Conservation (phyloP, 2,329 filamentous ascomycete species). For the Fusarium sublunatum region DNA sequence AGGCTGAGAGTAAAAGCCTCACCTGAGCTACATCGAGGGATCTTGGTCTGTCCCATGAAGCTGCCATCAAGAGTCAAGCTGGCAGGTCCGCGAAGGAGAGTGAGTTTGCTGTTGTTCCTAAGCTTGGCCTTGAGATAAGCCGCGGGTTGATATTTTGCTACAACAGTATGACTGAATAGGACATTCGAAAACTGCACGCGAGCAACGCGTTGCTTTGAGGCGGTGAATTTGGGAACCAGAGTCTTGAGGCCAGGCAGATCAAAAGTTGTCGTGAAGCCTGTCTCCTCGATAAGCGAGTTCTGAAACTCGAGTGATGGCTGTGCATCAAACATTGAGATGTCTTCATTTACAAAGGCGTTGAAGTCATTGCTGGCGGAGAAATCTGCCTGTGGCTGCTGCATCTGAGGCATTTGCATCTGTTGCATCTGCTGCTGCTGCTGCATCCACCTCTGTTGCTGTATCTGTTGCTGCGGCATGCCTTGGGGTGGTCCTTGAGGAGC, state of each 20-base stretch:
- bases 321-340: constrained; percentile 52
- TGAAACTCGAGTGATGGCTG: constrained; percentile 49
- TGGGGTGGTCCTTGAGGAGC: not conserved
- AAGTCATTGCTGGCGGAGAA: not conserved
- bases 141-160: constrained; percentile 69
- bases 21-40: constrained; percentile 67
- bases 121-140: constrained; percentile 70
- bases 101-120: constrained; percentile 65
- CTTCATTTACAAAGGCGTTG: constrained; percentile 48
- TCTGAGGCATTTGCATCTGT: constrained; percentile 15
- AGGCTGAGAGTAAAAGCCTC: constrained; percentile 65
- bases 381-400: constrained; percentile 7
- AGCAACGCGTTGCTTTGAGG: constrained; percentile 69
- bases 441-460: constrained; percentile 7
- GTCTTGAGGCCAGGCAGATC: constrained; percentile 70
- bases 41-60: constrained; percentile 67
- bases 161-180: constrained; percentile 66
- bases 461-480: constrained; percentile 1
- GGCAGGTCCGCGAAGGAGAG: constrained; percentile 65
- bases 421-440: not conserved
- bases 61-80: constrained; percentile 72
- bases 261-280: constrained; percentile 70
- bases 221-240: constrained; percentile 61
- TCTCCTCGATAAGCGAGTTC: constrained; percentile 68
- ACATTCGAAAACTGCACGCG: constrained; percentile 63